phyloP scores from a whole-genome alignment of 2,329 filamentous ascomycete species.

The Colletotrichum salicis region DNA sequence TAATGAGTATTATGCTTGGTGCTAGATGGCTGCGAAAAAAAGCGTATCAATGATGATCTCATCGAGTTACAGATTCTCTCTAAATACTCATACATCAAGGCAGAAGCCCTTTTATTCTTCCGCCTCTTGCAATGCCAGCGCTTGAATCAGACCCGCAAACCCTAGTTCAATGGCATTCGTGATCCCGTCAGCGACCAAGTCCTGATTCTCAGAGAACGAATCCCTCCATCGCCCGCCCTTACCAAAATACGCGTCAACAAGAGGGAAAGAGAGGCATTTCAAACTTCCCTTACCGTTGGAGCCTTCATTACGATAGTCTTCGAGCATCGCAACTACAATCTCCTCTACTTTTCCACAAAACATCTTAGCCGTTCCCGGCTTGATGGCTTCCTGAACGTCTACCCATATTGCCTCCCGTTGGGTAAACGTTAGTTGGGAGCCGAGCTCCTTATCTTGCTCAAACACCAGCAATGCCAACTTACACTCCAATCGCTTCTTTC shows the following conservation, averaged over 20 bases:
- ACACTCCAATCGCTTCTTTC: conserved; percentile 31
- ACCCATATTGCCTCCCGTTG: conserved; percentile 39
- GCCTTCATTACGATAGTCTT: conserved; percentile 36
- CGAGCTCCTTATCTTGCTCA: conserved; percentile 31
- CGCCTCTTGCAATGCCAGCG: conserved; percentile 12
- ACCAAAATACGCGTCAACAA: conserved; percentile 38
- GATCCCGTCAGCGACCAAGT: conserved; percentile 38
- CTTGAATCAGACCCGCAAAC: conserved; percentile 37
- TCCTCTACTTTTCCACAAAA: conserved; percentile 36
- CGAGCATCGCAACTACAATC: conserved; percentile 35
- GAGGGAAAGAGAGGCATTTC: conserved; percentile 25
- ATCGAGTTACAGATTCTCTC: neutral
- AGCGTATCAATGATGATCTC: neutral
- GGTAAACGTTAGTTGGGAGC: conserved; percentile 29
- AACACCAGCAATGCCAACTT: conserved; percentile 34
- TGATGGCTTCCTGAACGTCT: conserved; percentile 38
- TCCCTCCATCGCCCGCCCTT: conserved; percentile 39
- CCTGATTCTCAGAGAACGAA: conserved; percentile 35
- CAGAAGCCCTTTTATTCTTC: neutral
- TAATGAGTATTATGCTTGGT: conserved; percentile 44
- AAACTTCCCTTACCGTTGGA: conserved; percentile 34
- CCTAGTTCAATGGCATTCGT: conserved; percentile 38
- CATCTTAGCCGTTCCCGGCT: conserved; percentile 37
- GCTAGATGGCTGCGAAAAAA: conserved; percentile 12
- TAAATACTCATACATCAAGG: neutral